phyloP scores from a whole-genome alignment of 257 asterid genomes.

The Nicotiana noctiflora region DNA sequence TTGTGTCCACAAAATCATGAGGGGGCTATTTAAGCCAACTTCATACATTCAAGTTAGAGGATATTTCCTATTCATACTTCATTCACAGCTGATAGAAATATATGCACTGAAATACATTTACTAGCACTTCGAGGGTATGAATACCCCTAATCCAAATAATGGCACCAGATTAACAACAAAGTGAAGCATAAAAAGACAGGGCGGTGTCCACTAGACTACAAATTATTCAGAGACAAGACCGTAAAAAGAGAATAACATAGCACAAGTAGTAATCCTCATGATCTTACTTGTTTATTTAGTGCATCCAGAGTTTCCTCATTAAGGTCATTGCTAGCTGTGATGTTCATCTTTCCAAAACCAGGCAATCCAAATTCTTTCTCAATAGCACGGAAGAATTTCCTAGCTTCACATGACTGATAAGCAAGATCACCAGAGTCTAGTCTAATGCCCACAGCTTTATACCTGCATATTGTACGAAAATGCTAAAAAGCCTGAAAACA shows the following conservation, averaged over 20 bases:
- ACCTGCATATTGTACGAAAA: constrained; percentile 39
- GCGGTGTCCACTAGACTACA: not conserved
- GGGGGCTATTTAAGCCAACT: not conserved
- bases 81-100: not conserved
- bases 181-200: not conserved
- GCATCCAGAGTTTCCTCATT: constrained; percentile 97
- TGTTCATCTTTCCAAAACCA: constrained; percentile 61
- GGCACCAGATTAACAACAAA: not conserved
- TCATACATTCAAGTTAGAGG: not conserved
- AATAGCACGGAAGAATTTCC: constrained; percentile 57
- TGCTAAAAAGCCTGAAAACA: constrained; percentile 5
- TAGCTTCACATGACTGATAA: constrained; percentile 70
- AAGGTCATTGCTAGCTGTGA: constrained; percentile 95
- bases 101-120: not conserved
- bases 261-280: not conserved
- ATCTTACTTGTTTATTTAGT: constrained; percentile 82
- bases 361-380: constrained; percentile 69
- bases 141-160: not conserved
- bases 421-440: constrained; percentile 99
- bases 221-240: not conserved
- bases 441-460: constrained; percentile 81
- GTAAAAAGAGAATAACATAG: not conserved
- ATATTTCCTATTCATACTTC: too few species aligned
- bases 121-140: not conserved
- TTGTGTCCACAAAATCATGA: not conserved